Evolutionary conservation across 495 filamentous ascomycete genomes (phyloP), one percentile per base, ranked within the genome.

Genomic region (Lasiosphaeriaceae sp.): DNA sequence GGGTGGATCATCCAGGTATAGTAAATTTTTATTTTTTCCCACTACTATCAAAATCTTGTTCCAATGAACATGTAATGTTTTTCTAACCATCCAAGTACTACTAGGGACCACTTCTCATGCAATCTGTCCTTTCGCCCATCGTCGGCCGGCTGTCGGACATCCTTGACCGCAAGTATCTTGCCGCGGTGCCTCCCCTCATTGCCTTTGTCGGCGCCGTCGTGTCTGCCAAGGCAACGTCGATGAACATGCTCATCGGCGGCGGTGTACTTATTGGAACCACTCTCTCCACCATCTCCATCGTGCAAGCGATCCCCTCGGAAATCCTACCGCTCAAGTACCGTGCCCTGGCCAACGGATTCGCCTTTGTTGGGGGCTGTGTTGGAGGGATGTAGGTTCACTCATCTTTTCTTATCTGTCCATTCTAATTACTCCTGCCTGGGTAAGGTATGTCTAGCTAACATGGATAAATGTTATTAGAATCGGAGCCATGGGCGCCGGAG

Each of bases 1-100:
- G 78, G 79, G 20, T 82, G 80, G 78, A 75, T 82, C 53, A 83
- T 83, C 44, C 80, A 80, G 62, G 74, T 70, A 61, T 11, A n/a
- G n/a, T n/a, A n/a, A n/a, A n/a, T n/a, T n/a, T n/a, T n/a, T n/a
- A n/a, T n/a, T n/a, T n/a, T n/a, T n/a, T n/a, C n/a, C n/a, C n/a
- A n/a, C n/a, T n/a, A n/a, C n/a, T n/a, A n/a, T n/a, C n/a, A n/a
- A n/a, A n/a, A n/a, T n/a, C n/a, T n/a, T n/a, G n/a, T n/a, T n/a
- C n/a, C n/a, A n/a, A n/a, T n/a, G n/a, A n/a, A n/a, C n/a, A n/a
- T n/a, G n/a, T n/a, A n/a, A 20, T 57, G 5, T 35, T 35, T 34
- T 47, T 37, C 54, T 65, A 54, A 65, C 35, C 1, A n/a, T 19
- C 20, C 22, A n/a, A n/a, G n/a, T n/a, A n/a, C n/a, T n/a, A 39